Evolutionary conservation across 2,329 filamentous ascomycete genomes (phyloP), one percentile per base, ranked within the genome.

Genomic region (Monilinia laxa): DNA sequence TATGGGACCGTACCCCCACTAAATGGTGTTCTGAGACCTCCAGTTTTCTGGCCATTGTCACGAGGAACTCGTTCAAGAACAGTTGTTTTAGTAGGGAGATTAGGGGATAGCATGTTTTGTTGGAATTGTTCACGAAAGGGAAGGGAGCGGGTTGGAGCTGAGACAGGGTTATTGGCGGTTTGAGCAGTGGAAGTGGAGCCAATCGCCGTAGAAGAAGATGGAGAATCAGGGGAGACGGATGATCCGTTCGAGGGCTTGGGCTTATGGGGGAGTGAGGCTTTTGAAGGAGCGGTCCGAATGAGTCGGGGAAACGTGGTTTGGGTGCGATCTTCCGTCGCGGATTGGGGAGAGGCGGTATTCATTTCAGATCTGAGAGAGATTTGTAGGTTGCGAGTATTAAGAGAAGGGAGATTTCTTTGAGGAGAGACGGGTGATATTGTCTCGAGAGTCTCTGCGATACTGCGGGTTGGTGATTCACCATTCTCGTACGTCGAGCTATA

Each of bases 1-100:
- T 93, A 93, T 1, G 90, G 90, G 28, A 88, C 84, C 1, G 86
- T 82, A 28, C 81, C 82, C 5, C 84, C 86, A 1, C 84, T 87
- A 76, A 81, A 85, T 0, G 90, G 90, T 3, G 87, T 89, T 56
- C 84, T 84, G 31, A 73, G 70, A 0, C 84, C 86, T 0, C 84
- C 85, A 0, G 81, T 83, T 20, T 68, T 59, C 5, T 71, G 71
- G 25, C 78, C 77, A 0, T 87, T 87, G 20, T 54, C 85, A 1
- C 84, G 83, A 28, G 60, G 58, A 2, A 78, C 80, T 42, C 87
- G 80, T 73, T 89, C 86, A 69, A 90, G 85, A 1, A 87, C 84
- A 0, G 87, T 90, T 75, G 88, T 86, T 79, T 87, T 89, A 38
- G 85, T 86, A 55, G 75, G 75, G 56, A 72, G 70, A 45, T 78